Evolutionary conservation across 495 filamentous ascomycete species (phyloP).

Genomic region (Antarctomyces pellizariae): DNA sequence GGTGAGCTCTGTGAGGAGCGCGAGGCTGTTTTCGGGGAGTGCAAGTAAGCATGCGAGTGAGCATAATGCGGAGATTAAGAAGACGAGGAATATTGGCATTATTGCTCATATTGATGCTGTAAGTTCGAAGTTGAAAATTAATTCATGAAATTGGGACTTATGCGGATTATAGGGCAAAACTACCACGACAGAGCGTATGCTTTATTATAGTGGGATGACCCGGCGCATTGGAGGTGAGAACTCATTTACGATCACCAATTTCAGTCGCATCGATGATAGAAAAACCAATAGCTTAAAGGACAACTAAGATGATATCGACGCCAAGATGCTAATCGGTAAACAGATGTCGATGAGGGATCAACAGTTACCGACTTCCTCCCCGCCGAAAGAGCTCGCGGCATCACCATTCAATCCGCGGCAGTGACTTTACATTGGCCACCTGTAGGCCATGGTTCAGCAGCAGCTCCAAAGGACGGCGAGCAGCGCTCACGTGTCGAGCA

Average conservation of each 20-base stretch:
- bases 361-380: conserved; percentile 97
- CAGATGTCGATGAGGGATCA: conserved; percentile 89
- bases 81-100: conserved; percentile 88
- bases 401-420: conserved; percentile 94
- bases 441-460: conserved; percentile 4
- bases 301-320: too few relatives aligned
- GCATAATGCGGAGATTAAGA: conserved; percentile 13
- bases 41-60: too few relatives aligned
- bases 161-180: conserved; percentile 55
- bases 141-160: too few relatives aligned
- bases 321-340: background rate
- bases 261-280: background rate
- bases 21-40: too few relatives aligned
- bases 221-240: conserved; percentile 55
- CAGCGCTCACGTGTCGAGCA: conserved; percentile 26
- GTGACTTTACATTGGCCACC: conserved; percentile 76
- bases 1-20: too few relatives aligned
- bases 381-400: conserved; percentile 76
- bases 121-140: conserved; percentile 11
- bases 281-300: too few relatives aligned
- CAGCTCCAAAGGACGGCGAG: conserved; percentile 14
- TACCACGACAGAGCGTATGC: conserved; percentile 97
- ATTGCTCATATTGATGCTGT: conserved; percentile 98
- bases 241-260: conserved; percentile 2
- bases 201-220: conserved; percentile 86